These are phyloP conservation scores for Meira nashicola DNA, from an alignment of 1,284 basidiomycete species.

Conservation along the genomic window DNA sequence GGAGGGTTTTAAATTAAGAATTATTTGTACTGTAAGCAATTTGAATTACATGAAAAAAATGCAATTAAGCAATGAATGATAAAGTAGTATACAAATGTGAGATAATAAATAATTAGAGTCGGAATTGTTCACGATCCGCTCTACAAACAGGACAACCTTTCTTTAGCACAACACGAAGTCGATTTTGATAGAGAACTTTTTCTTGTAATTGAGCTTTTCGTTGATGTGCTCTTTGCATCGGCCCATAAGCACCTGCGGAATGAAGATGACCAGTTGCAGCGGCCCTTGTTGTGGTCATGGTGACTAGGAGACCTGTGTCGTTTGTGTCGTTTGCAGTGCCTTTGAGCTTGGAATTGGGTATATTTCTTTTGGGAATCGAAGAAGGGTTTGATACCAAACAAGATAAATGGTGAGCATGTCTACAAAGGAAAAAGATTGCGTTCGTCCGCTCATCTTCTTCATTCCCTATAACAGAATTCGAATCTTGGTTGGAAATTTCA, in stretches of 20 bases:
- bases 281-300: slow-evolving; percentile 8
- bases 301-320: background rate
- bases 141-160: slow-evolving; percentile 9
- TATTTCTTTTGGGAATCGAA: slow-evolving; percentile 9
- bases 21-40: too few relatives aligned
- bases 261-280: slow-evolving; percentile 2
- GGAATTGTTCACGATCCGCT: too few relatives aligned
- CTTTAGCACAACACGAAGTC: slow-evolving; percentile 7
- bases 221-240: background rate
- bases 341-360: slow-evolving; percentile 1
- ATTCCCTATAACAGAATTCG: slow-evolving; percentile 12
- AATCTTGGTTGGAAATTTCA: background rate
- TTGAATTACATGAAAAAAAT: too few relatives aligned
- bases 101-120: too few relatives aligned
- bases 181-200: slow-evolving; percentile 6
- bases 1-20: too few relatives aligned
- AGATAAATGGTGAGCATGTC: slow-evolving; percentile 38
- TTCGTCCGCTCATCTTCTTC: background rate
- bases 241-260: background rate
- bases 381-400: slow-evolving; percentile 20
- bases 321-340: background rate
- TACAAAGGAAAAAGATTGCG: slow-evolving; percentile 42
- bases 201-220: background rate
- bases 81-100: too few relatives aligned
- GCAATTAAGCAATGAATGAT: too few relatives aligned